Evolutionary conservation across 2,329 filamentous ascomycete genomes (phyloP).

Genomic region (Setomelanomma holmii): DNA sequence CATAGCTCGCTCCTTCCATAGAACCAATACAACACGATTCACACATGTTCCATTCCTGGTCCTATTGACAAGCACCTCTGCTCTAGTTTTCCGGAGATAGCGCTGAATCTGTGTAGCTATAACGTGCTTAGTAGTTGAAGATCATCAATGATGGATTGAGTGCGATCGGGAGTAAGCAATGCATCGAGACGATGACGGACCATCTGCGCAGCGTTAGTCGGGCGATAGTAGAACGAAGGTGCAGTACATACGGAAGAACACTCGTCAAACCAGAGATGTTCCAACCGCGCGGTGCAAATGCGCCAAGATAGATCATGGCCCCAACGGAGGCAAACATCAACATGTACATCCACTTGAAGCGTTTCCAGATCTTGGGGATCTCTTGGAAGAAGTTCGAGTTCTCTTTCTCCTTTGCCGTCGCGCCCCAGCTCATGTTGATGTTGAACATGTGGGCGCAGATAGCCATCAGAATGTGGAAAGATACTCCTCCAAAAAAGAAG

Average conservation of each 20-base stretch:
- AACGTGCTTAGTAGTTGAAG: constrained; percentile 69
- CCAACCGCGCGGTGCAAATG: constrained; percentile 69
- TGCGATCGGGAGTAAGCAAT: constrained; percentile 73
- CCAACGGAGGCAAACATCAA: constrained; percentile 68
- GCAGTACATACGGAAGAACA: no score
- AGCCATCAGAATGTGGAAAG: constrained; percentile 79
- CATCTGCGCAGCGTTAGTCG: no score
- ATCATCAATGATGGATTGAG: constrained; percentile 79
- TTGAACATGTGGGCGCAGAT: constrained; percentile 83
- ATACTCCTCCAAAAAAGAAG: constrained; percentile 82
- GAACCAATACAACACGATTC: no score
- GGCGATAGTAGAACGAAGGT: no score
- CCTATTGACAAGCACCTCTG: no score
- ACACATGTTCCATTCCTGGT: no score
- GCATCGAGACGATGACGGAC: constrained; percentile 68
- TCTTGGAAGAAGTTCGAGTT: constrained; percentile 87
- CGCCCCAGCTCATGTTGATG: constrained; percentile 84
- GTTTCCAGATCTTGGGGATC: constrained; percentile 77
- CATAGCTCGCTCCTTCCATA: no score
- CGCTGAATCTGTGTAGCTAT: no score
- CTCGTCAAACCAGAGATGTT: constrained; percentile 62
- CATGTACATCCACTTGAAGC: constrained; percentile 71
- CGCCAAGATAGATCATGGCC: constrained; percentile 71
- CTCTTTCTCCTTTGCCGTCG: constrained; percentile 81
- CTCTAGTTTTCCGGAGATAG: no score